phyloP scores from a whole-genome alignment of 1,284 basidiomycete species.

The Thecaphora thlaspeos region DNA sequence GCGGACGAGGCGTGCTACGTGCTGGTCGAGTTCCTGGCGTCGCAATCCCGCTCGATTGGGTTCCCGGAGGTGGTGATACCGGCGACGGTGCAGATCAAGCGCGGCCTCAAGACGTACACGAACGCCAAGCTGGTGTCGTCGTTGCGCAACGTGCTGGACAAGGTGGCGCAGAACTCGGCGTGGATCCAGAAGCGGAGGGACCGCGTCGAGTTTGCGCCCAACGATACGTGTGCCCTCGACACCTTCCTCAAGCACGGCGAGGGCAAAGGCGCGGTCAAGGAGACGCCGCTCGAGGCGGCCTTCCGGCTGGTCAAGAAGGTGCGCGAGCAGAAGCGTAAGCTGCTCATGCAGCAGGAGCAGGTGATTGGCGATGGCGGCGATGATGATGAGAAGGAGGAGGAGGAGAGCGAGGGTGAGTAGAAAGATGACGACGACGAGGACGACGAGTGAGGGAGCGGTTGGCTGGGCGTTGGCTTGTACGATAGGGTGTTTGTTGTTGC shows the following conservation, averaged over 20 bases:
- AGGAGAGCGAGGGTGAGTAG: conserved; percentile 7
- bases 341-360: conserved; percentile 43
- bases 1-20: conserved; percentile 78
- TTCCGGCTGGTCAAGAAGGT: conserved; percentile 52
- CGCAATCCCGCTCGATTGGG: conserved; percentile 65
- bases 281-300: conserved; percentile 50
- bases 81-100: conserved; percentile 63
- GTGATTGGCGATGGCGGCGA: conserved; percentile 33
- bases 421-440: conserved; percentile 23
- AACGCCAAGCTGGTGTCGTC: conserved; percentile 39
- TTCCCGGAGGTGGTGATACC: conserved; percentile 94
- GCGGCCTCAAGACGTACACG: conserved; percentile 42
- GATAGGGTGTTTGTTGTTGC: too few relatives aligned
- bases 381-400: conserved; percentile 13
- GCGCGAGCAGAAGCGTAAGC: conserved; percentile 46
- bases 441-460: conserved; percentile 3
- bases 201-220: conserved; percentile 53
- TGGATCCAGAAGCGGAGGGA: conserved; percentile 46
- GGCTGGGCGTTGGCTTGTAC: too few relatives aligned
- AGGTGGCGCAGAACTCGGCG: conserved; percentile 41
- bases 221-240: conserved; percentile 16
- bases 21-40: conserved; percentile 71
- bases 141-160: conserved; percentile 46
- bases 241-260: conserved; percentile 23
- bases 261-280: conserved; percentile 26